Evolutionary conservation across 257 asterid genomes (phyloP).

Genomic region (Nicotiana obtusifolia): DNA sequence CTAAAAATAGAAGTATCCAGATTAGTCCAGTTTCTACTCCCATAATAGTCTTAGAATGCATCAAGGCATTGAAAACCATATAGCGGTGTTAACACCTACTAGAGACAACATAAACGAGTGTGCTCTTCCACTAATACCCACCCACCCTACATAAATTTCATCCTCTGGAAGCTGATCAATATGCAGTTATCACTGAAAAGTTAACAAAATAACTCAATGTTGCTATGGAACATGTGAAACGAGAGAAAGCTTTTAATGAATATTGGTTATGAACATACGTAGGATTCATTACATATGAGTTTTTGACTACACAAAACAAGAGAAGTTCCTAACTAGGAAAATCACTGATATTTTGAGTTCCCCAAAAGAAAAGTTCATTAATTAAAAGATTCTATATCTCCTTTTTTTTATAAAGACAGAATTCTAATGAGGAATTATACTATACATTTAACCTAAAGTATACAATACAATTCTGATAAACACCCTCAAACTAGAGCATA

Average conservation of each 20-base stretch:
- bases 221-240: background rate
- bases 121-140: background rate
- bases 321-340: background rate
- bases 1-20: background rate
- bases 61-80: background rate
- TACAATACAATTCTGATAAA: background rate
- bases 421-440: background rate
- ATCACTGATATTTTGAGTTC: background rate
- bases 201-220: background rate
- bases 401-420: background rate
- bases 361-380: background rate
- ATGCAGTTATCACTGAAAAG: background rate
- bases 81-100: background rate
- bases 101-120: constrained; percentile 2
- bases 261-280: background rate
- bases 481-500: background rate
- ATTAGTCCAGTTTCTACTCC: background rate
- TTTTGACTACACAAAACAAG: background rate
- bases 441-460: background rate
- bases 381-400: background rate
- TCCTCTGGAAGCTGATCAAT: background rate
- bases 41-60: background rate
- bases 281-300: background rate
- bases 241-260: background rate
- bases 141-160: background rate